A percentile compares a stretch with the other conserved stretches of the same genome.
These are phyloP conservation scores for Camellia granthamiana DNA, from an alignment of 148 eudicot species.

Conservation along the genomic window DNA sequence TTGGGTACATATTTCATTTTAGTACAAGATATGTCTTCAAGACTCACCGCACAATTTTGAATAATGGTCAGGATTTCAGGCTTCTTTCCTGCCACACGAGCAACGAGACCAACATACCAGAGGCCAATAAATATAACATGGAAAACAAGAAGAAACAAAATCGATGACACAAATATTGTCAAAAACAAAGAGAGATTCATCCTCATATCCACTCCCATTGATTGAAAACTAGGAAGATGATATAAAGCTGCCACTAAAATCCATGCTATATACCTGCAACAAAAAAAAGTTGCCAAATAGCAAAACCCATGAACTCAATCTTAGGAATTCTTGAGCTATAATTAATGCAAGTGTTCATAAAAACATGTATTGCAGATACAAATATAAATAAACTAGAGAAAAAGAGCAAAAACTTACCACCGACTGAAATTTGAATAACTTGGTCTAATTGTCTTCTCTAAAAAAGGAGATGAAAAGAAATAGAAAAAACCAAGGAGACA, in stretches of 20 bases:
- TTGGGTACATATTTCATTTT: not conserved
- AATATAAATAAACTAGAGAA: not conserved
- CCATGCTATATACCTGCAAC: conserved; percentile 89
- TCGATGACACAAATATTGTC: conserved; percentile 79
- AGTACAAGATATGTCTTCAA: not conserved
- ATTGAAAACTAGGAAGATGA: conserved; percentile 97
- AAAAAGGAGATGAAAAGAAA: conserved; percentile 96
- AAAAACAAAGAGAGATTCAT: conserved; percentile 96
- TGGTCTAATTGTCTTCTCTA: conserved; percentile 93
- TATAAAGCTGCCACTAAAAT: conserved; percentile 88
- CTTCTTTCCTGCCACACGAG: conserved; percentile 90
- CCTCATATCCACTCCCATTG: conserved; percentile 98
- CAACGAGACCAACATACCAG: conserved; percentile 97
- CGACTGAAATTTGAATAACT: conserved; percentile 96
- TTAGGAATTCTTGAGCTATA: not conserved
- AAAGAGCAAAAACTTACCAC: conserved; percentile 52
- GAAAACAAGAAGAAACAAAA: conserved; percentile 86
- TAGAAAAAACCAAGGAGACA: conserved; percentile 95
- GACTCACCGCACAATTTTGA: conserved; percentile 95
- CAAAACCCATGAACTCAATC: conserved; percentile 2
- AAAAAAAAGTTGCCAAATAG: conserved; percentile 15
- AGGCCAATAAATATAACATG: conserved; percentile 86
- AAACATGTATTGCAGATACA: not conserved
- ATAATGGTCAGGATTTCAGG: conserved; percentile 82
- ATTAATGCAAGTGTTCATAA: not conserved